A percentile compares a stretch with the other conserved stretches of the same genome.
Evolutionary conservation across 805 yeast species (phyloP).

Genomic region (Wickerhamiella brachini): DNA sequence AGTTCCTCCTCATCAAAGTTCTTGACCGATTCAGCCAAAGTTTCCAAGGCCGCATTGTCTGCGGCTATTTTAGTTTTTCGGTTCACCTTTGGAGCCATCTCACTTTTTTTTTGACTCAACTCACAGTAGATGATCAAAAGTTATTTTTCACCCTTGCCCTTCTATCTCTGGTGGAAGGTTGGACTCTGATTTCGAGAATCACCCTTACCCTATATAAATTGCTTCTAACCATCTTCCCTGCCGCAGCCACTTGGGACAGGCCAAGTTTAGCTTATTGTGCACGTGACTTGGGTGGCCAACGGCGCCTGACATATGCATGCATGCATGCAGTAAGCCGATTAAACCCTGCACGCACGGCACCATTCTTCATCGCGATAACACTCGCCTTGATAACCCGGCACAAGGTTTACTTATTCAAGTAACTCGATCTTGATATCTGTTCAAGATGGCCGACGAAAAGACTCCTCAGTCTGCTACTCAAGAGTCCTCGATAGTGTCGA

Average conservation of each 20-base stretch:
- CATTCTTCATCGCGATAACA: neutral
- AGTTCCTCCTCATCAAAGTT: slow-evolving; percentile 31
- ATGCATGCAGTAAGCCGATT: neutral
- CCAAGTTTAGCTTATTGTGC: neutral
- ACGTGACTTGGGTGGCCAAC: neutral
- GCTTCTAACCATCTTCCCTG: neutral
- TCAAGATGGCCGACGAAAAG: neutral
- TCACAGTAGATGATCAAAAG: neutral
- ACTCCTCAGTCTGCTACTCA: neutral
- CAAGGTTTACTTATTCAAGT: neutral
- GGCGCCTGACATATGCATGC: neutral
- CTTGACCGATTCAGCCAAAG: slow-evolving; percentile 37
- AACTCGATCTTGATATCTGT: neutral
- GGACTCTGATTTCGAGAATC: neutral
- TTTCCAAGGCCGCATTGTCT: slow-evolving; percentile 27
- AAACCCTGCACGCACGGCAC: neutral
- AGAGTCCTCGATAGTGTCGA: neutral
- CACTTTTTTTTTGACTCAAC: too few relatives aligned
- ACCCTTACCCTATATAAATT: neutral
- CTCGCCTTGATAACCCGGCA: neutral
- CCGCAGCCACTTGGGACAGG: neutral
- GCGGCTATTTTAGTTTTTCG: neutral
- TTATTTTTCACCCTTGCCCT: neutral
- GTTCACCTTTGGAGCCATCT: neutral
- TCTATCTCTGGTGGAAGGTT: neutral